Conservation (phyloP, 768 basidiomycete species). For the Collybia sordida region DNA sequence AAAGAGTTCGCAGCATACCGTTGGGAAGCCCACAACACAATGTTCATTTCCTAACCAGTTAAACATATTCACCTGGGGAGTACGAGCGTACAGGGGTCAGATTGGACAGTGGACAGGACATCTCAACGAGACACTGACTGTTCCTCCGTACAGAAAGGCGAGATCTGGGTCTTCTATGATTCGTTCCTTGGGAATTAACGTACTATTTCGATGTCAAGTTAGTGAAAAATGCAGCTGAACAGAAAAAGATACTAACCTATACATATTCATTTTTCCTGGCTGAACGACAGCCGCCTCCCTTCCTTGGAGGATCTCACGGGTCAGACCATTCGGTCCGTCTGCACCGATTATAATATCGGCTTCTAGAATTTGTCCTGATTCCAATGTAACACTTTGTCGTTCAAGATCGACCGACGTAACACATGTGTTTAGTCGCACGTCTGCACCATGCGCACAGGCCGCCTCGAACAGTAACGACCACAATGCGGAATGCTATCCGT, state of each 20-base stretch:
- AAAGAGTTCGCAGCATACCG: constrained; percentile 17
- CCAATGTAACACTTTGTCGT: constrained; percentile 29
- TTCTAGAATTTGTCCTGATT: constrained; percentile 38
- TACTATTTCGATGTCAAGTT: constrained; percentile 20
- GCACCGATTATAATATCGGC: constrained; percentile 60
- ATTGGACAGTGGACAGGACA: too few species aligned
- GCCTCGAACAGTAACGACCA: constrained; percentile 44
- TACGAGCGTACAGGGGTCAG: neutral
- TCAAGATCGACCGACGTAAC: constrained; percentile 29
- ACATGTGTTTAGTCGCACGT: constrained; percentile 30
- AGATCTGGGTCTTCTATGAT: constrained; percentile 43
- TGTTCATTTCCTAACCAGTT: constrained; percentile 34
- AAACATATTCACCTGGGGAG: constrained; percentile 22
- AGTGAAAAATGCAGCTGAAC: neutral
- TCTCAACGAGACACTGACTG: neutral
- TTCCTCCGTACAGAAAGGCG: constrained; percentile 22
- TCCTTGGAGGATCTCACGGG: constrained; percentile 28
- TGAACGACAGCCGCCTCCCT: constrained; percentile 22
- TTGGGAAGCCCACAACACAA: constrained; percentile 29
- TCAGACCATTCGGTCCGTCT: constrained; percentile 46
- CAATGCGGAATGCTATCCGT: constrained; percentile 47
- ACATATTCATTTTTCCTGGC: constrained; percentile 32
- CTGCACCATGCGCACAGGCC: constrained; percentile 42
- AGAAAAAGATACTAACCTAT: constrained; percentile 34
- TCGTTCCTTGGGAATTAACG: constrained; percentile 33